Percentiles rank a stretch among this genome's conserved stretches.
These are phyloP conservation scores for Zoysia pacifica DNA, from an alignment of 176 grass and related monocot species.

Conservation along the genomic window DNA sequence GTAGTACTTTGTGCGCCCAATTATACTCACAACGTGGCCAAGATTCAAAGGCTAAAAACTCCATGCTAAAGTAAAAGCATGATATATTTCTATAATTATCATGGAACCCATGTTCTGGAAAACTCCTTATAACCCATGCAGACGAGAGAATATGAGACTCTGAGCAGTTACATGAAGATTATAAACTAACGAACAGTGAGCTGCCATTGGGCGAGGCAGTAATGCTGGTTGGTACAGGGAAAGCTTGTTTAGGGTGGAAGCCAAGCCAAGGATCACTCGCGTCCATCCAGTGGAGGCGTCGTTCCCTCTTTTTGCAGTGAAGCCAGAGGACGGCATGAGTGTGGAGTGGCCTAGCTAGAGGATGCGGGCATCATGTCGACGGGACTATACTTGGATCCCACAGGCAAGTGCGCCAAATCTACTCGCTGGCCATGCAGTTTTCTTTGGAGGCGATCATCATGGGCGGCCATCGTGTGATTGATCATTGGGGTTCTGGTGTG, in stretches of 20 bases:
- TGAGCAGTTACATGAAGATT: too few species aligned
- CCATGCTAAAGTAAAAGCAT: too few species aligned
- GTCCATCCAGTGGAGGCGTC: neutral
- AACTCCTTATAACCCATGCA: too few species aligned
- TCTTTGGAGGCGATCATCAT: neutral
- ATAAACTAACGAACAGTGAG: neutral
- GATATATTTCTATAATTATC: too few species aligned
- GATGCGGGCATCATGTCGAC: neutral
- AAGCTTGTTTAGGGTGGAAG: constrained; percentile 7
- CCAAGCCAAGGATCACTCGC: neutral
- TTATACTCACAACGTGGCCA: too few species aligned
- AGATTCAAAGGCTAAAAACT: too few species aligned
- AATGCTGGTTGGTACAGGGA: neutral
- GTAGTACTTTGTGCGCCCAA: too few species aligned
- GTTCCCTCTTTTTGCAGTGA: neutral
- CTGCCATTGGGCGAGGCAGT: neutral
- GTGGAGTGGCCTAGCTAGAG: neutral
- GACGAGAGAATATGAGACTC: too few species aligned
- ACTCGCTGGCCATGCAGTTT: neutral
- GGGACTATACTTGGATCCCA: neutral
- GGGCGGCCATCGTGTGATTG: neutral
- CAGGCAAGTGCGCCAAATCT: neutral
- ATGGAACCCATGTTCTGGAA: too few species aligned
- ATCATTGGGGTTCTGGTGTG: neutral
- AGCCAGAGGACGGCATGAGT: neutral